phyloP scores from a whole-genome alignment of 305 asterid genomes.

The Fraxinus floribunda region DNA sequence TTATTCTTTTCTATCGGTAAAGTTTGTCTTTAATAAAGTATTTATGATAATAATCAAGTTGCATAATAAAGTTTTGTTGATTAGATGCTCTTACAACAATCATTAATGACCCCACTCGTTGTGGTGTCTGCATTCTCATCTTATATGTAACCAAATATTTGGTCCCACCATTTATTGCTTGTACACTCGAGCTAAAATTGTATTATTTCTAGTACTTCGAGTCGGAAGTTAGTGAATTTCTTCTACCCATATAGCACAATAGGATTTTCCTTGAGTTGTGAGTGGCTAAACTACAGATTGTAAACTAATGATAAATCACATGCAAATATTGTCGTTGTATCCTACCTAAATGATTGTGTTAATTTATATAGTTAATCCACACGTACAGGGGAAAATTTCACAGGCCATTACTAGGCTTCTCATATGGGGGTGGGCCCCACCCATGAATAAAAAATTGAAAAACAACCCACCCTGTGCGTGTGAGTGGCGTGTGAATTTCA shows the following conservation, averaged over 20 bases:
- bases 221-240: not conserved
- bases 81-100: not conserved
- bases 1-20: not conserved
- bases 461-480: too few relatives aligned
- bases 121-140: not conserved
- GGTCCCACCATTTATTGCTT: not conserved
- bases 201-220: not conserved
- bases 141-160: not conserved
- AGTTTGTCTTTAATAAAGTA: not conserved
- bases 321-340: too few relatives aligned
- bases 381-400: too few relatives aligned
- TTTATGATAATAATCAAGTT: not conserved
- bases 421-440: too few relatives aligned
- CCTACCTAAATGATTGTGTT: too few relatives aligned
- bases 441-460: too few relatives aligned
- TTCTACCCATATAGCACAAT: too few relatives aligned
- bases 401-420: too few relatives aligned
- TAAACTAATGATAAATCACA: too few relatives aligned
- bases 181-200: not conserved
- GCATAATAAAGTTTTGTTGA: not conserved
- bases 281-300: not conserved
- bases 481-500: too few relatives aligned
- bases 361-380: too few relatives aligned
- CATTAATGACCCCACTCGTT: not conserved
- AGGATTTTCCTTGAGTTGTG: not conserved